Base-by-base conservation (phyloP, 345 rosid genomes). In the Sonneratia caseolaris region DNA sequence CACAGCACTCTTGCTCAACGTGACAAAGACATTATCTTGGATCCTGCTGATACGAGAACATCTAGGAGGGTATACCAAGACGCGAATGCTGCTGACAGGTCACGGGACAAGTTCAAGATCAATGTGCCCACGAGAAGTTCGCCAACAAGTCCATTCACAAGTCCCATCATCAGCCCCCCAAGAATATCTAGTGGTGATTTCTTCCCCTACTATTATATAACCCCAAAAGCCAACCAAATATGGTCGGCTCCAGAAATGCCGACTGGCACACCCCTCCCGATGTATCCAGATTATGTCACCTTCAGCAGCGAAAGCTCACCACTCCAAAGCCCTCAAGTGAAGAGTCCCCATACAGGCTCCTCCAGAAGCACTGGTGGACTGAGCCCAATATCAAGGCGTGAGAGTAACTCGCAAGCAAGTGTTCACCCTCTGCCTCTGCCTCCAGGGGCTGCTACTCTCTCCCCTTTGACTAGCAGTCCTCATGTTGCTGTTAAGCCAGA, bases 171-270 rank as follows among this genome's bases (percentile, higher is more conserved):
- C 69, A 89, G 91, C 75, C 92, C 99, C 1, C 90, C 77, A 5
- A 84, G 80, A 77, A 64, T 12, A 56, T 80, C 79, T 22, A 36
- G 65, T 57, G 74, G 78, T 16, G 86, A 81, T 38, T 79, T 83
- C 55, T 75, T 77, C 64, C 91, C 85, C 1, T 74, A 77, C 64
- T 79, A 80, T 62, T 70, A 77, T 47, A 53, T 79, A 73, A 79
- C 81, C 73, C 85, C 90, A 7, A 76, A 71, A 67, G 85, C 83
- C 73, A 82, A 79, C 72, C 87, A 83, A 80, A 90, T 75, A 3
- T 95, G 97, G 96, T 92, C 99, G 22, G 90, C 97, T 0, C 93
- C 92, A 0, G 97, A 92, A 84, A 87, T 86, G 91, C 82, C 86
- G 1, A 62, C 87, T 3, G 88, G 86, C 14, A 81, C 76, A 9